These are phyloP conservation scores for Chiua sp. DNA, from an alignment of 1,284 basidiomycete species.

Conservation along the genomic window DNA sequence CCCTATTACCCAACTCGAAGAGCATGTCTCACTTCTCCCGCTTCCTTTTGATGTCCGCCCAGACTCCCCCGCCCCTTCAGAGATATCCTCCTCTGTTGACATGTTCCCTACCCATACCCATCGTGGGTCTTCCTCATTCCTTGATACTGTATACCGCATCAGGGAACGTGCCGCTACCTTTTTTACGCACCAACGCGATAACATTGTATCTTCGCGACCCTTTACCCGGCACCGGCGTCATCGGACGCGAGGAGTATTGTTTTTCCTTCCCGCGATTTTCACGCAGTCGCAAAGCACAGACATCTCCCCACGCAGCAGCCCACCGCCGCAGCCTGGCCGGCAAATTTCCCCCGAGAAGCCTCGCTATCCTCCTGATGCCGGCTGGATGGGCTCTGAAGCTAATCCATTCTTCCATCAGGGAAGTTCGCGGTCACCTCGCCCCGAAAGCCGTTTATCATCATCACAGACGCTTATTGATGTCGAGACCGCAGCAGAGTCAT, in stretches of 20 bases:
- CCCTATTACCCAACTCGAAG: conserved; percentile 50
- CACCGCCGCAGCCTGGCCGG: conserved; percentile 35
- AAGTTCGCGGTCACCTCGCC: conserved; percentile 35
- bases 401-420: conserved; percentile 36
- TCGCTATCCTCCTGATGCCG: conserved; percentile 29
- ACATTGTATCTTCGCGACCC: conserved; percentile 45
- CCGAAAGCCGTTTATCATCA: conserved; percentile 34
- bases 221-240: conserved; percentile 52
- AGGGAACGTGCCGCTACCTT: conserved; percentile 58
- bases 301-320: conserved; percentile 39
- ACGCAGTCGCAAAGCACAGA: conserved; percentile 58
- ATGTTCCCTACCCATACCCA: conserved; percentile 41
- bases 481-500: conserved; percentile 29
- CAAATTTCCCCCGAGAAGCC: conserved; percentile 44
- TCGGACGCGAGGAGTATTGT: conserved; percentile 66
- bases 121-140: conserved; percentile 46
- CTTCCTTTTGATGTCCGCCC: conserved; percentile 64
- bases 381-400: conserved; percentile 25
- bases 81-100: conserved; percentile 48
- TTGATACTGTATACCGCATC: conserved; percentile 59
- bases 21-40: conserved; percentile 64
- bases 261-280: conserved; percentile 85
- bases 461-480: conserved; percentile 38
- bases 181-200: conserved; percentile 44
- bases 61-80: conserved; percentile 59